These are phyloP conservation scores for Wallacemonas sp. DNA, from an alignment of 208 protist genomes.

Conservation along the genomic window DNA sequence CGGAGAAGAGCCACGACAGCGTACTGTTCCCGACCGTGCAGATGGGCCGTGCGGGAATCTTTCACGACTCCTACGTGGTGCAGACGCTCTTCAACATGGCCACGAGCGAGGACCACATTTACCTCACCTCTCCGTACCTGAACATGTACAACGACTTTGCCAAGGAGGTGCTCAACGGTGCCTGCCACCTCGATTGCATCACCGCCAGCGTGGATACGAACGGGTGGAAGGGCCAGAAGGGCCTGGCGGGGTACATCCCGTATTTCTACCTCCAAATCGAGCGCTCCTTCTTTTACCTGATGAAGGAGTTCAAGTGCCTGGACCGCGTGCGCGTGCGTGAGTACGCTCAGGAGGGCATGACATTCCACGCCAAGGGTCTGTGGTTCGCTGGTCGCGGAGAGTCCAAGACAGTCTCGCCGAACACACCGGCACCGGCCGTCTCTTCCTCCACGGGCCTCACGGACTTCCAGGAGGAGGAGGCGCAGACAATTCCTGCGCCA, in stretches of 20 bases:
- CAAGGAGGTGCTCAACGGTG: slow-evolving; percentile 42
- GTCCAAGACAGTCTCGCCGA: background rate
- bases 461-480: background rate
- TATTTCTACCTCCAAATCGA: slow-evolving; percentile 86
- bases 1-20: slow-evolving; percentile 45
- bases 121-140: slow-evolving; percentile 82
- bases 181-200: slow-evolving; percentile 55
- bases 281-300: slow-evolving; percentile 73
- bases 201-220: slow-evolving; percentile 77
- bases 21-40: slow-evolving; percentile 85
- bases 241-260: slow-evolving; percentile 73
- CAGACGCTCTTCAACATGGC: slow-evolving; percentile 45
- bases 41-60: slow-evolving; percentile 54
- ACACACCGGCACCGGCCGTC: background rate
- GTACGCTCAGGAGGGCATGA: slow-evolving; percentile 62
- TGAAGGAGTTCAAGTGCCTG: slow-evolving; percentile 51
- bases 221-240: slow-evolving; percentile 67
- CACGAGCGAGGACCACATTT: slow-evolving; percentile 47
- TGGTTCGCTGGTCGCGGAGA: slow-evolving; percentile 46
- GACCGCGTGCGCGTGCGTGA: slow-evolving; percentile 63
- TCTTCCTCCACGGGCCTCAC: background rate
- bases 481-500: slow-evolving; percentile 32
- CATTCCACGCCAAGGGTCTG: slow-evolving; percentile 88
- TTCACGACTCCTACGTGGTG: slow-evolving; percentile 67
- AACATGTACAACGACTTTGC: slow-evolving; percentile 76